Percentiles rank a stretch among this genome's conserved stretches.
Conservation (phyloP, 2,329 filamentous ascomycete genomes). For the Aspergillus quadricinctus region DNA sequence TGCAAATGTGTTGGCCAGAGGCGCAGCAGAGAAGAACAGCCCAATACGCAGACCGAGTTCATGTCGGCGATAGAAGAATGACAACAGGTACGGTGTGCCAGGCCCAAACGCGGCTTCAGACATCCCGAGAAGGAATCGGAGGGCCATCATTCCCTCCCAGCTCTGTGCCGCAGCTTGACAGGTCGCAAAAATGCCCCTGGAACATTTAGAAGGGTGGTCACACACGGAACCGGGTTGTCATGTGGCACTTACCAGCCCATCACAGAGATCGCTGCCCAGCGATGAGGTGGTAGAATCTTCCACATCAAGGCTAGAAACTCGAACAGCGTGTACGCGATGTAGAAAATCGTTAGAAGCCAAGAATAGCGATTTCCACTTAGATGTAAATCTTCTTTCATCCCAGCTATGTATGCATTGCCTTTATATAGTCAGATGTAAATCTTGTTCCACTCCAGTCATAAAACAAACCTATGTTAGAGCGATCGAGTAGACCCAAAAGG, state of each 20-base stretch:
- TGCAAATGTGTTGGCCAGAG: constrained; percentile 75
- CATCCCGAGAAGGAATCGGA: constrained; percentile 46
- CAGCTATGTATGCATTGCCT: constrained; percentile 50
- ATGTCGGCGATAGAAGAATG: constrained; percentile 57
- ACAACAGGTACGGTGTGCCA: constrained; percentile 48
- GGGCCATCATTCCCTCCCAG: constrained; percentile 47
- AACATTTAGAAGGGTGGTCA: constrained; percentile 2
- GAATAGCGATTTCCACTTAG: constrained; percentile 46
- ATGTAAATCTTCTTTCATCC: constrained; percentile 48
- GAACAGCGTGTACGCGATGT: constrained; percentile 46
- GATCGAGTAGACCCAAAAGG: constrained; percentile 46
- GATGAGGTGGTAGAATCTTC: constrained; percentile 40
- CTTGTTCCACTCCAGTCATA: too few relatives aligned
- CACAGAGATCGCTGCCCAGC: constrained; percentile 42
- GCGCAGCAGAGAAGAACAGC: constrained; percentile 53
- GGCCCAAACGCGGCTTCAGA: constrained; percentile 46
- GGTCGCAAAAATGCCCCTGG: constrained; percentile 44
- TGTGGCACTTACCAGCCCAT: constrained; percentile 35
- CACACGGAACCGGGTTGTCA: constrained; percentile 9
- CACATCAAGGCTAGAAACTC: constrained; percentile 43
- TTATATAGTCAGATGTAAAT: background rate
- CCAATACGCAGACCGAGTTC: constrained; percentile 55
- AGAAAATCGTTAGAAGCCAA: constrained; percentile 52
- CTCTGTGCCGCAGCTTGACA: constrained; percentile 43
- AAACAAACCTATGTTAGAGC: constrained; percentile 47